Percentiles rank a stretch among this genome's conserved stretches.
phyloP scores from a whole-genome alignment of 2,329 filamentous ascomycete genomes.

The Colletotrichum truncatum region DNA sequence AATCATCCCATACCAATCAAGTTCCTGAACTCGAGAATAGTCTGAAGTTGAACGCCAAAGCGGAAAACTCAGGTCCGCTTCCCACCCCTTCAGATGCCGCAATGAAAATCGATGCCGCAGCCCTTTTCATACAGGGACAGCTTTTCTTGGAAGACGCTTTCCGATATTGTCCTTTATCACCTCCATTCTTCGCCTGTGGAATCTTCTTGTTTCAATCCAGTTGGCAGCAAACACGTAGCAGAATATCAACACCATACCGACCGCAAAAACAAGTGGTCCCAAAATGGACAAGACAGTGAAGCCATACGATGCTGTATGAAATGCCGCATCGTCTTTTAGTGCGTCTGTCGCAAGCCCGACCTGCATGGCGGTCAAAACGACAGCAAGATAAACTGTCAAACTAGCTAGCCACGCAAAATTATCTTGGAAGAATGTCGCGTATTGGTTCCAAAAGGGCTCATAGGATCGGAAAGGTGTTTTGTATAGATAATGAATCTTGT shows the following conservation, averaged over 20 bases:
- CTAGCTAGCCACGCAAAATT: slow-evolving; percentile 52
- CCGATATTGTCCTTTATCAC: not conserved
- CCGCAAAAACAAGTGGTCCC: slow-evolving; percentile 41
- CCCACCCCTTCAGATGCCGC: too few species aligned
- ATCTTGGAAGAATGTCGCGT: slow-evolving; percentile 50
- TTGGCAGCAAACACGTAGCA: not conserved
- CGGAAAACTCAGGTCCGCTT: too few species aligned
- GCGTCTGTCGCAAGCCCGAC: slow-evolving; percentile 49
- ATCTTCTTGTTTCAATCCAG: not conserved
- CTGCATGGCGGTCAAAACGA: slow-evolving; percentile 60
- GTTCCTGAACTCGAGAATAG: too few species aligned
- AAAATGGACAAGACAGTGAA: slow-evolving; percentile 58
- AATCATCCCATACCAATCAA: too few species aligned
- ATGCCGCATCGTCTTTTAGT: slow-evolving; percentile 38
- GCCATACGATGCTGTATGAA: slow-evolving; percentile 53
- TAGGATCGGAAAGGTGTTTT: slow-evolving; percentile 36
- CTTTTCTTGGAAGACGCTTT: too few species aligned
- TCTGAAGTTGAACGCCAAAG: too few species aligned
- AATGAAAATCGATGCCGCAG: too few species aligned
- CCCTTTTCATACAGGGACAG: too few species aligned
- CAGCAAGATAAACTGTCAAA: slow-evolving; percentile 49
- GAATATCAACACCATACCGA: slow-evolving; percentile 29
- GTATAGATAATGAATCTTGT: slow-evolving; percentile 49
- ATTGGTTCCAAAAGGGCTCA: slow-evolving; percentile 40
- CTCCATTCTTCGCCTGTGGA: not conserved